A percentile compares a stretch with the other conserved stretches of the same genome.
phyloP scores from a whole-genome alignment of 768 basidiomycete genomes.

The Lentinula sp. region DNA sequence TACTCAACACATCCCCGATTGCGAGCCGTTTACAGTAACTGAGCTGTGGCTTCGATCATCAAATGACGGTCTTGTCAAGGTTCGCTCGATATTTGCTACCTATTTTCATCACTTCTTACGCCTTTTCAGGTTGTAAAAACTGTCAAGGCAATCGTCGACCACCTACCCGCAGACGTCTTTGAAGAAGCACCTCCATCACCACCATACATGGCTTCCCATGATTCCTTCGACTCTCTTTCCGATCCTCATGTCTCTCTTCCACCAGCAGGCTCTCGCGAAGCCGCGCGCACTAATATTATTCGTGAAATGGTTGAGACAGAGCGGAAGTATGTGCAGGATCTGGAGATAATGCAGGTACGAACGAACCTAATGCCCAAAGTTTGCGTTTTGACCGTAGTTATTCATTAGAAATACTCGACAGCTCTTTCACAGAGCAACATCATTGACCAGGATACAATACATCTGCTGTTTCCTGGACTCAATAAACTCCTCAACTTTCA shows the following conservation, averaged over 20 bases:
- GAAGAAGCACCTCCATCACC: constrained; percentile 57
- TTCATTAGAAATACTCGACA: constrained; percentile 76
- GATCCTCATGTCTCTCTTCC: constrained; percentile 33
- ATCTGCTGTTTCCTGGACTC: constrained; percentile 90
- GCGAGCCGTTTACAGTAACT: constrained; percentile 84
- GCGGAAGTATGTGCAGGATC: constrained; percentile 92
- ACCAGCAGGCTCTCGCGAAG: constrained; percentile 53
- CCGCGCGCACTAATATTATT: constrained; percentile 70
- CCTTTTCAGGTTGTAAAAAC: constrained; percentile 73
- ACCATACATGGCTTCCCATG: constrained; percentile 45
- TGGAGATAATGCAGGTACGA: constrained; percentile 92
- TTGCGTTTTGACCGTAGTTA: constrained; percentile 11
- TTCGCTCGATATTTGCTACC: constrained; percentile 23
- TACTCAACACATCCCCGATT: constrained; percentile 54
- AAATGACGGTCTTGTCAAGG: constrained; percentile 94
- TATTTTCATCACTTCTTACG: neutral
- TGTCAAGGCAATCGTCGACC: constrained; percentile 78
- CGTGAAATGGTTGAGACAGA: constrained; percentile 93
- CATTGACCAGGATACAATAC: constrained; percentile 92
- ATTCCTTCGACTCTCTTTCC: constrained; percentile 52
- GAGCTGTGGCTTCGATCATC: constrained; percentile 89
- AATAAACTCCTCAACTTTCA: constrained; percentile 97
- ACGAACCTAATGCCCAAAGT: constrained; percentile 6
- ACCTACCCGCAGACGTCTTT: constrained; percentile 65
- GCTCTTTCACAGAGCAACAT: constrained; percentile 76